Percentiles rank a stretch among this genome's conserved stretches.
phyloP scores from a whole-genome alignment of 352 stramenopile genomes.

The Phytopythium oedochilum region DNA sequence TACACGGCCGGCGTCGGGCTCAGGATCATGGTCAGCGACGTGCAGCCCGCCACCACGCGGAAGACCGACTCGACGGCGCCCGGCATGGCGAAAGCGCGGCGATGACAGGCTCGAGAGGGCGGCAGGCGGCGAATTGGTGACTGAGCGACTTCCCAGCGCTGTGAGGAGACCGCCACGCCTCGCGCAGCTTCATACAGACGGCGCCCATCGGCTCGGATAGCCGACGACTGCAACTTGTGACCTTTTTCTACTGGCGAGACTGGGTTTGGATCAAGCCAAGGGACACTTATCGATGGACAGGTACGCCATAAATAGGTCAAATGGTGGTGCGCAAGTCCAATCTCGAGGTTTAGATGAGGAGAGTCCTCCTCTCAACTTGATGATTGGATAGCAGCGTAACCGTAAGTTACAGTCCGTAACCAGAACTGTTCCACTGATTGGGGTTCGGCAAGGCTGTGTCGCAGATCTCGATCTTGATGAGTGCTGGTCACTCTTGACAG shows the following conservation, averaged over 20 bases:
- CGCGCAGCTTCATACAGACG: neutral
- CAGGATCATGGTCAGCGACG: constrained; percentile 38
- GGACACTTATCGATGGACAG: too few relatives aligned
- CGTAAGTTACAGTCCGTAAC: too few relatives aligned
- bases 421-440: too few relatives aligned
- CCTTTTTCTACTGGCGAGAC: too few relatives aligned
- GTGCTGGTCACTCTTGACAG: too few relatives aligned
- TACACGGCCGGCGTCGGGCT: constrained; percentile 32
- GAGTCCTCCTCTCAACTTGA: neutral
- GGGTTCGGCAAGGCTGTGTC: too few relatives aligned
- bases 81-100: constrained; percentile 18
- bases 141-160: neutral
- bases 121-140: neutral
- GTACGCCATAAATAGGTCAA: neutral
- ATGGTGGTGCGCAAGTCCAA: constrained; percentile 1
- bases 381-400: too few relatives aligned
- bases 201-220: neutral
- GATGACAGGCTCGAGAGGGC: too few relatives aligned
- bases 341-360: constrained; percentile 1
- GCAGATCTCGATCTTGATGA: too few relatives aligned
- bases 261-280: too few relatives aligned
- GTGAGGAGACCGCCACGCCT: neutral
- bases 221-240: neutral
- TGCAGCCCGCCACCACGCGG: constrained; percentile 26
- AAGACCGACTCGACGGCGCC: constrained; percentile 24